Conservation (phyloP, 106 monocot species). For the Amphibolis antarctica region DNA sequence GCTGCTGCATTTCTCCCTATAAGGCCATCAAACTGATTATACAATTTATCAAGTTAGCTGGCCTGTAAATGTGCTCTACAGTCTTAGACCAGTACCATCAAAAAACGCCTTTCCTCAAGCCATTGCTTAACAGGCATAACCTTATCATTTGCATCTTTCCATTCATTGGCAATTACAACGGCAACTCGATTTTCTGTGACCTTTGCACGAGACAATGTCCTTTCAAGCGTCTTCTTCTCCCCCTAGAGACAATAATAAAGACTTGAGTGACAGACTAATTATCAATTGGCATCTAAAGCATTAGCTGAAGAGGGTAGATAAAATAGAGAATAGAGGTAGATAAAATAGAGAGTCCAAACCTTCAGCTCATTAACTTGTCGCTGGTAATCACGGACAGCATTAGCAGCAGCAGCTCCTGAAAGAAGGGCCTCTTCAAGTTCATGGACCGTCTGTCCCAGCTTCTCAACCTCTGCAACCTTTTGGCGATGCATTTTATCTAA, state of each 20-base stretch:
- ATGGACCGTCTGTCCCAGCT: conserved; percentile 42
- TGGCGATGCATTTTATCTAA: conserved; percentile 78
- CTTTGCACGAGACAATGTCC: conserved; percentile 70
- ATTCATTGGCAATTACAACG: conserved; percentile 88
- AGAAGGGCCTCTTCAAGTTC: conserved; percentile 81
- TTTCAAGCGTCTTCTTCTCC: conserved; percentile 69
- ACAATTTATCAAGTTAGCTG: no score
- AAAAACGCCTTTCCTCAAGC: conserved; percentile 63
- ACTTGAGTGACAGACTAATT: not conserved
- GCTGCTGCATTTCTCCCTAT: conserved; percentile 81
- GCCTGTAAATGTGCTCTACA: not conserved
- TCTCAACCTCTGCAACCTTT: conserved; percentile 83
- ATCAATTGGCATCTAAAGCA: not conserved
- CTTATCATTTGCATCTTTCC: conserved; percentile 95
- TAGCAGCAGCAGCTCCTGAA: conserved; percentile 69
- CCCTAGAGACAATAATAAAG: conserved; percentile 24
- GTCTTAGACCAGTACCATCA: conserved; percentile 7
- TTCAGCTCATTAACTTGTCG: conserved; percentile 19
- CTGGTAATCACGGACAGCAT: conserved; percentile 77
- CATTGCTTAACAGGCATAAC: conserved; percentile 94
- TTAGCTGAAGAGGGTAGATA: no score
- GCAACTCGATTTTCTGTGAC: conserved; percentile 81
- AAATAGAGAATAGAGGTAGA: no score
- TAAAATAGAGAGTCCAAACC: not conserved
- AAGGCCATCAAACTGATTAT: not conserved